A percentile compares a stretch with the other conserved stretches of the same genome.
Evolutionary conservation across 768 basidiomycete species (phyloP).

Genomic region (Lactifluus echinatus): DNA sequence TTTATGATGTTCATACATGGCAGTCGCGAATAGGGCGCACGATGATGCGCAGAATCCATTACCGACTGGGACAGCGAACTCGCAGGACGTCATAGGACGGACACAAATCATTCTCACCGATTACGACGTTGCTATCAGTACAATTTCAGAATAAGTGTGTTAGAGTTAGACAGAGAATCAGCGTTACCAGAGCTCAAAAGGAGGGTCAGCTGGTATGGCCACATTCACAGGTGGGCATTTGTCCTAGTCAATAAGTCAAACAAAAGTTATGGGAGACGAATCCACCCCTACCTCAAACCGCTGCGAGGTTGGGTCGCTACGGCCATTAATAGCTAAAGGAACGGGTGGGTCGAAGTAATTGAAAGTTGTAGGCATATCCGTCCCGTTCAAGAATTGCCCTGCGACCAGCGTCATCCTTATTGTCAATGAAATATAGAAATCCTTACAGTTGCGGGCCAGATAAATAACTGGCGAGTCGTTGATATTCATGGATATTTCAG

Average conservation of each 20-base stretch:
- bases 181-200: slow-evolving; percentile 18
- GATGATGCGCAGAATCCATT: no score
- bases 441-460: slow-evolving; percentile 44
- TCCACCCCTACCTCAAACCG: slow-evolving; percentile 26
- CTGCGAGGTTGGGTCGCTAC: slow-evolving; percentile 26
- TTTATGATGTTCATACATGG: no score
- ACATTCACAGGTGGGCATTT: slow-evolving; percentile 27
- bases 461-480: slow-evolving; percentile 35
- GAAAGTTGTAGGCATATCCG: slow-evolving; percentile 20
- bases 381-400: slow-evolving; percentile 30
- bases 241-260: slow-evolving; percentile 21
- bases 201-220: neutral
- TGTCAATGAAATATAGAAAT: neutral
- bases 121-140: no score
- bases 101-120: no score
- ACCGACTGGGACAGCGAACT: no score
- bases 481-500: slow-evolving; percentile 40
- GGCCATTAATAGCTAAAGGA: slow-evolving; percentile 26
- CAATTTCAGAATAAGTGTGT: no score
- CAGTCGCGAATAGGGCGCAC: no score
- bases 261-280: neutral
- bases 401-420: neutral
- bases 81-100: no score
- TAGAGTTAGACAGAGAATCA: no score
- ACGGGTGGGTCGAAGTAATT: slow-evolving; percentile 28